Evolutionary conservation across 345 rosid genomes (phyloP).

Genomic region (Aethionema arabicum): DNA sequence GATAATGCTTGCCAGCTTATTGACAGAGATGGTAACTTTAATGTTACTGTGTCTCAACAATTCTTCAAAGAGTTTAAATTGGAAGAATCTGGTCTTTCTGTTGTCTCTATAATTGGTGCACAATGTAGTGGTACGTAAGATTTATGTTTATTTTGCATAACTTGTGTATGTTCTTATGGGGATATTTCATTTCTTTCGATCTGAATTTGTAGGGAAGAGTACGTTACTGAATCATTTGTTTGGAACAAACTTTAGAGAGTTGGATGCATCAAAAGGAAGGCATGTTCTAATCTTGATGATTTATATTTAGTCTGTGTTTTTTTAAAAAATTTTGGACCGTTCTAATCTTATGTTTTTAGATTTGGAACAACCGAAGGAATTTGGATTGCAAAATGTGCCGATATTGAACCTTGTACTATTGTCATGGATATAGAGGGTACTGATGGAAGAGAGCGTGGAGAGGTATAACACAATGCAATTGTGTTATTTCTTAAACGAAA

Average conservation of each 20-base stretch:
- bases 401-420: conserved; percentile 71
- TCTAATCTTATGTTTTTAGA: conserved; percentile 39
- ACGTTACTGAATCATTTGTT: conserved; percentile 72
- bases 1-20: conserved; percentile 57
- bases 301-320: too few relatives aligned
- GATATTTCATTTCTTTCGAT: conserved; percentile 6
- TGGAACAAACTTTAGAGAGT: conserved; percentile 74
- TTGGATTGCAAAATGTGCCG: conserved; percentile 70
- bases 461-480: conserved; percentile 29
- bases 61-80: conserved; percentile 58
- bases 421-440: conserved; percentile 93
- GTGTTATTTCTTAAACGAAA: not conserved
- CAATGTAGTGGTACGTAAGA: conserved; percentile 72
- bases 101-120: conserved; percentile 87
- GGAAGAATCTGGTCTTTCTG: conserved; percentile 65
- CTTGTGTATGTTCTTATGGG: not conserved
- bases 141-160: not conserved
- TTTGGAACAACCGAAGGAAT: conserved; percentile 85
- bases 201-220: conserved; percentile 67
- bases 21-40: conserved; percentile 73
- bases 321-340: conserved; percentile 38
- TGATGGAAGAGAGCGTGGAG: conserved; percentile 91
- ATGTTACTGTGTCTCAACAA: conserved; percentile 48
- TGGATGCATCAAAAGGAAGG: conserved; percentile 99
- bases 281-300: conserved; percentile 37